Evolutionary conservation across 345 rosid species (phyloP).

Genomic region (Eucalyptus sp.): DNA sequence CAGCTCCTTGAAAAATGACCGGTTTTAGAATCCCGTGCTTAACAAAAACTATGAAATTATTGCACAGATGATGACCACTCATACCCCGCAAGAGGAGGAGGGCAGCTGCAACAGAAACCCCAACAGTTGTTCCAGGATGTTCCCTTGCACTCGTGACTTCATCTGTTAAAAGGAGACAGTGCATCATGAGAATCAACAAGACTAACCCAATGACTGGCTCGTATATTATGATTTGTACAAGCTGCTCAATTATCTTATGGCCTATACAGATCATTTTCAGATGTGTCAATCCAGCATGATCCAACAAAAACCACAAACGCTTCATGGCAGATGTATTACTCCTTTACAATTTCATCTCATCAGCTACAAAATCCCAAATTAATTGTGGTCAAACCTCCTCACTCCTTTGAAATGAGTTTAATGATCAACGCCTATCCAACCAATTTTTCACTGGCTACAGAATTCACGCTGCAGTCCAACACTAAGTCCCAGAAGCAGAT

Average conservation of each 20-base stretch:
- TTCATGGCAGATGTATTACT: background rate
- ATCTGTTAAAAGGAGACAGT: constrained; percentile 16
- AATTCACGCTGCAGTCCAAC: background rate
- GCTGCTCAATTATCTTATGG: background rate
- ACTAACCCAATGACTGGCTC: background rate
- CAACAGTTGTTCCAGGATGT: constrained; percentile 59
- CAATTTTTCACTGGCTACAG: background rate
- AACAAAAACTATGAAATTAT: background rate
- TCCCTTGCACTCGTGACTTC: constrained; percentile 52
- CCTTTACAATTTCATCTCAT: background rate
- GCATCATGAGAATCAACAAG: background rate
- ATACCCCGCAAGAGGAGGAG: constrained; percentile 69
- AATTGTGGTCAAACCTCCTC: background rate
- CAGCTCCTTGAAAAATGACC: background rate
- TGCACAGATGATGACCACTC: background rate
- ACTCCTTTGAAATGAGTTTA: background rate
- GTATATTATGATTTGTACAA: background rate
- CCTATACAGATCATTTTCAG: background rate
- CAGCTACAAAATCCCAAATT: background rate
- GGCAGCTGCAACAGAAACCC: constrained; percentile 49
- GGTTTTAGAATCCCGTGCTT: background rate
- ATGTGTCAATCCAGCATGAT: background rate
- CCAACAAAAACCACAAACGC: background rate
- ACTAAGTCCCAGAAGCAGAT: background rate
- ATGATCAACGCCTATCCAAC: background rate